Evolutionary conservation across 306 rosid species (phyloP), one percentile per base, ranked within the genome.

Genomic region (Vigna trinervia): DNA sequence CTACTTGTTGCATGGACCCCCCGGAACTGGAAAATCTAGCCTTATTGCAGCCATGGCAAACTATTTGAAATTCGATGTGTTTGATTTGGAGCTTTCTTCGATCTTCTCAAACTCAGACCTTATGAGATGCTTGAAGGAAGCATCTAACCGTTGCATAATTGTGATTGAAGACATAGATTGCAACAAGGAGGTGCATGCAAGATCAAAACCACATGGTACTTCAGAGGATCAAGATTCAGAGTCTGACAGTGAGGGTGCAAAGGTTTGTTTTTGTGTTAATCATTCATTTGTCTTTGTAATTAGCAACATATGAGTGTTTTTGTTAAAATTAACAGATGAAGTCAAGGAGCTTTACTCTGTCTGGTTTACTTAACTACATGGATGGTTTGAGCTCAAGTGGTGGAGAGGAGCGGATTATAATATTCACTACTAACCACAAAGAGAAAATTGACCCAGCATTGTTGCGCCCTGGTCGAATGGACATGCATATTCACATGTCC

Each of bases 321-420:
- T 26, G 4, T 53, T 3, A 12, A 61, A 76, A 17, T 70, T 28
- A 12, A 20, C 8, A 52, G 54, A 30, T 10, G 5, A 19, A 6
- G n/a, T 15, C 34, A 5, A n/a, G 13, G 17, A 36, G 1, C 46
- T 79, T 79, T 19, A 79, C 87, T 0, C 76, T 89, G 0, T 87
- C 87, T 0, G 84, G 77, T 47, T 43, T 86, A 11, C 82, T 87
- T 9, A 87, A 87, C 72, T 80, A 81, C 78, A 80, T 87, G 59
- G 91, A 91, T 61, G 94, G 91, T 2, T 53, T 91, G 54, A 85
- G 94, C 88, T 83, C 92, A 4, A 83, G 94, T 48, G 78, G 78
- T 5, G 92, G 91, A 0, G 94, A 91, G 6, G 91, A 91, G 69
- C 41, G 92, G 12, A 88, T 91, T 15, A 70, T 89, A 0, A 58